Evolutionary conservation across 2,329 filamentous ascomycete species (phyloP).

Genomic region (Emydomyces testavorans): DNA sequence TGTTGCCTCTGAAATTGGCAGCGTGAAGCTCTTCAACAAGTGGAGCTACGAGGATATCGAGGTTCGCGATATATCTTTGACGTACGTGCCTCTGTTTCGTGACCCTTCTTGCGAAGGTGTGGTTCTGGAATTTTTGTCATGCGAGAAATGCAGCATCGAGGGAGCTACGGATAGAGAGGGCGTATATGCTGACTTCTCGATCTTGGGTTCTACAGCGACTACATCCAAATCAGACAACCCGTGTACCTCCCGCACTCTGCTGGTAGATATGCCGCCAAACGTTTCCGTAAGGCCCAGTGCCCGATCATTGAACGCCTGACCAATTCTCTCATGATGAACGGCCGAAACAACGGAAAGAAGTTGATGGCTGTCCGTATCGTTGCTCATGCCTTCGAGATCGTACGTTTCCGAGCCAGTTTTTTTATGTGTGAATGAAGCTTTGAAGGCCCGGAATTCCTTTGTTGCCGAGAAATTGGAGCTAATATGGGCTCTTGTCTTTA

Average conservation of each 20-base stretch:
- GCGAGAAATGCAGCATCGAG: too few species aligned
- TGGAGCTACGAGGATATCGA: slow-evolving; percentile 98
- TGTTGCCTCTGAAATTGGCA: slow-evolving; percentile 75
- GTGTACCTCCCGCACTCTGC: slow-evolving; percentile 99
- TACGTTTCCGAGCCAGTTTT: slow-evolving; percentile 44
- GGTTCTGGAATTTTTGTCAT: too few species aligned
- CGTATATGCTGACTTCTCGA: slow-evolving; percentile 2
- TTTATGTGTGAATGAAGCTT: not conserved
- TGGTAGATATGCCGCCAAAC: slow-evolving; percentile 96
- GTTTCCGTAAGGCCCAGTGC: slow-evolving; percentile 99
- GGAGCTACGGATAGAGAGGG: not conserved
- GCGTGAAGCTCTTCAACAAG: slow-evolving; percentile 96
- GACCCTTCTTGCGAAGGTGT: too few species aligned
- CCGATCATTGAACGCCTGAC: slow-evolving; percentile 99
- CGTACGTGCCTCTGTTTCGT: slow-evolving; percentile 62
- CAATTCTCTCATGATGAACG: slow-evolving; percentile 99
- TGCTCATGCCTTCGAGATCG: slow-evolving; percentile 98
- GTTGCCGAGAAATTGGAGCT: not conserved
- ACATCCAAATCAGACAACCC: slow-evolving; percentile 97
- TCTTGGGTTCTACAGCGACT: slow-evolving; percentile 57
- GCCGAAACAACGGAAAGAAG: slow-evolving; percentile 99
- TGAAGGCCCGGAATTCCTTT: not conserved
- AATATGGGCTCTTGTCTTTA: slow-evolving; percentile 30
- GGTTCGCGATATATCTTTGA: slow-evolving; percentile 98
- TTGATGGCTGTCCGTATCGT: slow-evolving; percentile 99